Percentiles rank a stretch among this genome's conserved stretches.
Evolutionary conservation across 2,329 filamentous ascomycete genomes (phyloP).

Genomic region (Apiospora phragmitis): DNA sequence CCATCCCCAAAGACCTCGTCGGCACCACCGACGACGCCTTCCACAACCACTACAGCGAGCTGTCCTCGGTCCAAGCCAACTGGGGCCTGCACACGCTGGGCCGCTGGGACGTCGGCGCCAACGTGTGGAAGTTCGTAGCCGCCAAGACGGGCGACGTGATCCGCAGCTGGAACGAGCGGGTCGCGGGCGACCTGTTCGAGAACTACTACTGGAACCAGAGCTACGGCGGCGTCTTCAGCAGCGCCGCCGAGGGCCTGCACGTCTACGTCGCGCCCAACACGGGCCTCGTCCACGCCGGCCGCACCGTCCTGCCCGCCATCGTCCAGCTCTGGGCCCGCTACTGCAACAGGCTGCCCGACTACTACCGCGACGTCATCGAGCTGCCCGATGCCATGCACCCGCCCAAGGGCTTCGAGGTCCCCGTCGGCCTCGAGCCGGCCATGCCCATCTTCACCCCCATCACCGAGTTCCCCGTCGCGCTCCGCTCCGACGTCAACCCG

Average conservation of each 20-base stretch:
- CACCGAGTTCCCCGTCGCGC: not conserved
- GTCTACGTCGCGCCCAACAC: slow-evolving; percentile 41
- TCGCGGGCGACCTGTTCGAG: slow-evolving; percentile 32
- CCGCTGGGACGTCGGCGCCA: slow-evolving; percentile 34
- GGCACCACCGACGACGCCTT: slow-evolving; percentile 69
- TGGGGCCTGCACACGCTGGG: slow-evolving; percentile 58
- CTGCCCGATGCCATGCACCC: slow-evolving; percentile 44
- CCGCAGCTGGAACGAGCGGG: slow-evolving; percentile 36
- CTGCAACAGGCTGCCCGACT: slow-evolving; percentile 36
- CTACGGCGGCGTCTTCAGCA: slow-evolving; percentile 51
- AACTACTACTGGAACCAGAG: slow-evolving; percentile 52
- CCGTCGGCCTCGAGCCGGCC: slow-evolving; percentile 5
- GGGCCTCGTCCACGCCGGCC: slow-evolving; percentile 23
- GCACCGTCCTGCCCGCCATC: slow-evolving; percentile 40
- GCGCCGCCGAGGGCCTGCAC: slow-evolving; percentile 30
- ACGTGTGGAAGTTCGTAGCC: slow-evolving; percentile 63
- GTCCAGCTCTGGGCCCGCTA: slow-evolving; percentile 39
- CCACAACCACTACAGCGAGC: slow-evolving; percentile 59
- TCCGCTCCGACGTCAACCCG: not conserved
- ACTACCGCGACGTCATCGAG: slow-evolving; percentile 42
- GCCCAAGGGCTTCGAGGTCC: slow-evolving; percentile 37
- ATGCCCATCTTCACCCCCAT: slow-evolving; percentile 6
- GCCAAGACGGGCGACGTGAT: slow-evolving; percentile 56
- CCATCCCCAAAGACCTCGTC: slow-evolving; percentile 60
- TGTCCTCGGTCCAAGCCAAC: slow-evolving; percentile 63